Evolutionary conservation across 805 yeast genomes (phyloP).

Genomic region (Metschnikowia cubensis): DNA sequence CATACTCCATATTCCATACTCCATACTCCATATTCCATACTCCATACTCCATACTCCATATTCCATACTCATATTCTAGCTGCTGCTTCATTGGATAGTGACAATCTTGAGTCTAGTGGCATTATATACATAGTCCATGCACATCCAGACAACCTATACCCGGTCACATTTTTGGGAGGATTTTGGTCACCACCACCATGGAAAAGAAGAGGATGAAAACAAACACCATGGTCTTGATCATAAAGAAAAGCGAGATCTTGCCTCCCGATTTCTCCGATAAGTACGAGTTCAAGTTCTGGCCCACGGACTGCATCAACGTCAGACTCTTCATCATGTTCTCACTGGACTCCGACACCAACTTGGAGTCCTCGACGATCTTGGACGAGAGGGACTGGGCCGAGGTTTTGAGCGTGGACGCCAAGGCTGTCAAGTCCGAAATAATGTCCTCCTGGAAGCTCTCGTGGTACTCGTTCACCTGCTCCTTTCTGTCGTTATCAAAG

Average conservation of each 20-base stretch:
- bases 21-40: too few species aligned
- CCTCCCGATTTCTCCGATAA: constrained; percentile 38
- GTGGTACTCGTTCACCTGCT: constrained; percentile 33
- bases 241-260: constrained; percentile 36
- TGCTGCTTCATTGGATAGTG: too few species aligned
- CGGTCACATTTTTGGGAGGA: constrained; percentile 32
- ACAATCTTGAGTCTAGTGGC: too few species aligned
- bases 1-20: too few species aligned
- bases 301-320: constrained; percentile 23
- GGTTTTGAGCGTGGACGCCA: constrained; percentile 45
- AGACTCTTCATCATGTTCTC: constrained; percentile 29
- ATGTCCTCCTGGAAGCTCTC: constrained; percentile 47
- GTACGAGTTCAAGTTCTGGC: constrained; percentile 35
- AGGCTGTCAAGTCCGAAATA: constrained; percentile 43
- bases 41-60: too few species aligned
- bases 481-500: constrained; percentile 13
- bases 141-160: not conserved
- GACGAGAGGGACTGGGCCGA: constrained; percentile 44
- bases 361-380: constrained; percentile 33
- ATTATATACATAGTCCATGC: not conserved
- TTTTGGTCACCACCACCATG: constrained; percentile 32
- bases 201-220: constrained; percentile 26
- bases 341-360: constrained; percentile 30
- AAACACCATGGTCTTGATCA: constrained; percentile 28
- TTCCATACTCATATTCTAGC: too few species aligned